Percentiles rank a stretch among this genome's conserved stretches.
Conservation (phyloP, 2,329 filamentous ascomycete genomes). For the Pseudogymnoascus sp. region DNA sequence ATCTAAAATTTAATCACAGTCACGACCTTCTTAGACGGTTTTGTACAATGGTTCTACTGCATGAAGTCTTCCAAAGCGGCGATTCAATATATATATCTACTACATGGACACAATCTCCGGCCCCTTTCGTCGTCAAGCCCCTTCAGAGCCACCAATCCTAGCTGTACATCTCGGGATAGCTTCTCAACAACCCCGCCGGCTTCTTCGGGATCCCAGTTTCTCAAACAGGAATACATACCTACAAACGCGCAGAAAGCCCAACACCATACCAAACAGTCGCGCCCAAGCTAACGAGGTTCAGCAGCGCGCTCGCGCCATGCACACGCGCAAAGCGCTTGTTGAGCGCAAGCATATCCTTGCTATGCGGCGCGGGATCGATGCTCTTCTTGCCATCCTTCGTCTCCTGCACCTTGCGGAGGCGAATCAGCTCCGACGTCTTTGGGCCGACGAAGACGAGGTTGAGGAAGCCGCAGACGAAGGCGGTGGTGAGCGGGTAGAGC, state of each 20-base stretch:
- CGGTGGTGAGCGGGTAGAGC: conserved; percentile 59
- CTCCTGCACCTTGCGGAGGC: conserved; percentile 72
- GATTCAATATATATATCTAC: background rate
- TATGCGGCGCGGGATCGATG: conserved; percentile 72
- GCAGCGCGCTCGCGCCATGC: conserved; percentile 72
- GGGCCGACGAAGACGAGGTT: conserved; percentile 71
- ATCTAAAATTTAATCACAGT: background rate
- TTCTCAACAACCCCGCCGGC: background rate
- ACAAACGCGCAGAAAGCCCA: conserved; percentile 42
- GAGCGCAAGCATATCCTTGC: conserved; percentile 71
- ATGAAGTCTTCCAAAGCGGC: background rate
- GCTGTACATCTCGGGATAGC: background rate
- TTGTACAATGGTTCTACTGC: background rate
- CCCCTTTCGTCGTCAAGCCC: background rate
- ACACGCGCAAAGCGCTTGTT: conserved; percentile 73
- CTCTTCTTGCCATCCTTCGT: conserved; percentile 83
- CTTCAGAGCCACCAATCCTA: background rate
- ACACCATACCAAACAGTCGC: conserved; percentile 72
- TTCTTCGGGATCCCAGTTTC: background rate
- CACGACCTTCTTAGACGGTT: background rate
- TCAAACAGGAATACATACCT: background rate
- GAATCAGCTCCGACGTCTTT: conserved; percentile 66
- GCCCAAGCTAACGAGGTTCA: conserved; percentile 67
- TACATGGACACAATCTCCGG: background rate
- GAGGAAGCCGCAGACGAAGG: conserved; percentile 60